Percentiles rank a stretch among this genome's conserved stretches.
These are phyloP conservation scores for Flaveria trinervia DNA, from an alignment of 129 eudicot species.

Conservation along the genomic window DNA sequence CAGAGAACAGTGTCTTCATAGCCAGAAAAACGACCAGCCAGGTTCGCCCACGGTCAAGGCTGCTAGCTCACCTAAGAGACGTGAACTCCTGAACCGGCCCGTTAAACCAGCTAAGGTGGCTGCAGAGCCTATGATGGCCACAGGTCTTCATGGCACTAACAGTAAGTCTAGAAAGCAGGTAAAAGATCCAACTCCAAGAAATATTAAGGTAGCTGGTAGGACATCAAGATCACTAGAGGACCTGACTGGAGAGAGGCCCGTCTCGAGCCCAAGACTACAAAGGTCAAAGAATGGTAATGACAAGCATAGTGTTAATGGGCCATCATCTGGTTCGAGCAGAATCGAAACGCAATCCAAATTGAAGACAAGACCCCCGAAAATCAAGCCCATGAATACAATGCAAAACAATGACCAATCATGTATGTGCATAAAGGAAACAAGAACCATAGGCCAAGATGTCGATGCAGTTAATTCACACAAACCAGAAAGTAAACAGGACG, in stretches of 20 bases:
- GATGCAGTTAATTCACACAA: conserved; percentile 46
- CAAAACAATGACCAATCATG: conserved; percentile 42
- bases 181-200: conserved; percentile 31
- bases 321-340: conserved; percentile 35
- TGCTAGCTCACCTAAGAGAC: conserved; percentile 38
- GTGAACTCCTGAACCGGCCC: conserved; percentile 27
- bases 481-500: conserved; percentile 48
- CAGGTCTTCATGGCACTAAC: conserved; percentile 31
- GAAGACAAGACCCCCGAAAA: conserved; percentile 33
- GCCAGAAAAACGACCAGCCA: conserved; percentile 19
- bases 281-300: conserved; percentile 41
- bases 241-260: conserved; percentile 3
- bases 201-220: conserved; percentile 33
- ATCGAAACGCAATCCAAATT: conserved; percentile 32
- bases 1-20: conserved; percentile 32
- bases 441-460: conserved; percentile 10
- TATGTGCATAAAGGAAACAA: conserved; percentile 27
- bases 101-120: conserved; percentile 39
- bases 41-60: conserved; percentile 42
- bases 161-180: conserved; percentile 24
- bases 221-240: conserved; percentile 11
- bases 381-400: conserved; percentile 35
- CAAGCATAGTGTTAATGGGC: conserved; percentile 35
- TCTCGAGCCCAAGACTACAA: conserved; percentile 46
- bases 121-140: conserved; percentile 29